Conservation (phyloP, 352 stramenopile genomes). For the Blastocystis hominis region DNA sequence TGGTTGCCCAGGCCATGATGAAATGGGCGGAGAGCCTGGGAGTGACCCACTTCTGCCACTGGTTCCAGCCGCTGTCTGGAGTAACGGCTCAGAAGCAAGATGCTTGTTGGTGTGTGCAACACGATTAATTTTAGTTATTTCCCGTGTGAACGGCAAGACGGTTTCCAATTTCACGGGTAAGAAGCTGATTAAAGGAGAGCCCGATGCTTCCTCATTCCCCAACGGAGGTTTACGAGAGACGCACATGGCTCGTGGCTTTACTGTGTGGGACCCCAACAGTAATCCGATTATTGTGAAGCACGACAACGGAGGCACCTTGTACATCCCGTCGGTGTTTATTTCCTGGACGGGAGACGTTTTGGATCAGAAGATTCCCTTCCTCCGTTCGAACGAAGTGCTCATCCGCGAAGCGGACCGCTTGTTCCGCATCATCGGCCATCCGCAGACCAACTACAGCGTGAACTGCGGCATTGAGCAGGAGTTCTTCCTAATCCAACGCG, state of each 20-base stretch:
- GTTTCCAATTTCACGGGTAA: conserved; percentile 73
- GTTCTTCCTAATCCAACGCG: conserved; percentile 74
- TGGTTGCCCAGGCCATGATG: conserved; percentile 60
- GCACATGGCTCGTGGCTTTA: conserved; percentile 70
- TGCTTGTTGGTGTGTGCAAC: conserved; percentile 72
- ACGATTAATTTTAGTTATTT: conserved; percentile 21
- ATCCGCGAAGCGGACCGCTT: conserved; percentile 67
- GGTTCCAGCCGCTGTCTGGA: conserved; percentile 74
- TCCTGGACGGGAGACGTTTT: conserved; percentile 72
- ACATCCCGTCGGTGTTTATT: conserved; percentile 72
- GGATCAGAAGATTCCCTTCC: conserved; percentile 76
- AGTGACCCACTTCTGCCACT: conserved; percentile 75
- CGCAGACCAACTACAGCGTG: conserved; percentile 65
- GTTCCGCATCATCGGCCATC: conserved; percentile 67
- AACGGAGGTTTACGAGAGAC: conserved; percentile 74
- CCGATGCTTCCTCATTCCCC: conserved; percentile 74
- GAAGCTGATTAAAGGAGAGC: conserved; percentile 69
- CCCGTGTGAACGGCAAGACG: conserved; percentile 63
- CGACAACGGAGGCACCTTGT: conserved; percentile 72
- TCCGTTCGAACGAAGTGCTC: conserved; percentile 70
- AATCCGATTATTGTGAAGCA: conserved; percentile 61
- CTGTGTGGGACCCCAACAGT: conserved; percentile 67
- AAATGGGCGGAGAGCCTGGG: conserved; percentile 62
- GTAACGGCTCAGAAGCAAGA: conserved; percentile 73
- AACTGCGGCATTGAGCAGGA: conserved; percentile 78